phyloP scores from a whole-genome alignment of 78 protist genomes.

The Protostelium mycophagum region DNA sequence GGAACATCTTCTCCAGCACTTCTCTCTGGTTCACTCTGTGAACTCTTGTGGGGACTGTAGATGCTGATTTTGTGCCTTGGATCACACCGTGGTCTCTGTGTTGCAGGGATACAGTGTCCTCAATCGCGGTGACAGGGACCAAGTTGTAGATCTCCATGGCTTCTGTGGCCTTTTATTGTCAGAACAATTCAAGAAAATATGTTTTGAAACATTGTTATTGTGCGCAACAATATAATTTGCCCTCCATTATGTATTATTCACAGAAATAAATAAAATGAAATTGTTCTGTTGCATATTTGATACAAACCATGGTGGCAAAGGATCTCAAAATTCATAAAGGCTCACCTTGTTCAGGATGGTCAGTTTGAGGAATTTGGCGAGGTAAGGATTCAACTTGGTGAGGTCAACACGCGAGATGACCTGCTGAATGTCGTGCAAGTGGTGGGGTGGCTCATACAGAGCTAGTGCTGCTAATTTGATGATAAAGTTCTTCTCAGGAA shows the following conservation, averaged over 20 bases:
- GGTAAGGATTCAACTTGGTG: background rate
- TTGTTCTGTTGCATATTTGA: too few relatives aligned
- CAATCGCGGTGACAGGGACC: background rate
- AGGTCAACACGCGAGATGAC: background rate
- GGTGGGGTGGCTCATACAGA: background rate
- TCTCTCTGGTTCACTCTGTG: background rate
- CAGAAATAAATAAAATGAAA: too few relatives aligned
- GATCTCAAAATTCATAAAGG: too few relatives aligned
- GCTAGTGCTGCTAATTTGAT: background rate
- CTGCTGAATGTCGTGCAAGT: background rate
- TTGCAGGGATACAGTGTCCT: background rate
- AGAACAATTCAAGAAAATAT: too few relatives aligned
- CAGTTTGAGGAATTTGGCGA: background rate
- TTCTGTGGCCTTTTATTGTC: background rate
- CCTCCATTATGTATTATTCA: too few relatives aligned
- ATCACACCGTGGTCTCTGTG: background rate
- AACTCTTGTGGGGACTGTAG: background rate
- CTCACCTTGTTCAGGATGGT: background rate
- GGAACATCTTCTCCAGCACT: background rate
- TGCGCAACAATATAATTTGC: too few relatives aligned
- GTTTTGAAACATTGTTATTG: too few relatives aligned
- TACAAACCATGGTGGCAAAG: too few relatives aligned
- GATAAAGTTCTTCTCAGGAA: background rate
- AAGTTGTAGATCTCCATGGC: background rate
- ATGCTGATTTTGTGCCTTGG: background rate